phyloP scores from a whole-genome alignment of 306 rosid species.

The Cucurbita ficifolia region DNA sequence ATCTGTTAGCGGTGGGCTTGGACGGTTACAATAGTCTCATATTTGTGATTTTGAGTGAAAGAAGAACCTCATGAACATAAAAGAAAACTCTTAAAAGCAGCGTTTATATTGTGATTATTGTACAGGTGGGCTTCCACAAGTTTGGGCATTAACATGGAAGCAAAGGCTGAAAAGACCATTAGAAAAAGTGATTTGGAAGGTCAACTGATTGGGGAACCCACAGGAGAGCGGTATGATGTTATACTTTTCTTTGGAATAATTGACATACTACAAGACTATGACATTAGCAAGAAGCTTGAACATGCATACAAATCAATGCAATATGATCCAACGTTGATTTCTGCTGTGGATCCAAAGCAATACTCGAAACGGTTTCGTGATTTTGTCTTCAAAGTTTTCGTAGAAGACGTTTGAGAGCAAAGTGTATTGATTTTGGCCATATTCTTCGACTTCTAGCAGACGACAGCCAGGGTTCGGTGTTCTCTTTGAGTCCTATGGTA shows the following conservation, averaged over 20 bases:
- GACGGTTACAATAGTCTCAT: background rate
- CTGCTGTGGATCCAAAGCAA: constrained; percentile 94
- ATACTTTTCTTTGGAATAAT: constrained; percentile 69
- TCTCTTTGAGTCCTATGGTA: background rate
- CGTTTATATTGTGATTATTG: background rate
- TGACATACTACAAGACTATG: constrained; percentile 92
- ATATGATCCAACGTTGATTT: constrained; percentile 72
- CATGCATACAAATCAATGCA: constrained; percentile 94
- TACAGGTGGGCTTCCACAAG: constrained; percentile 46
- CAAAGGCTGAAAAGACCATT: constrained; percentile 46
- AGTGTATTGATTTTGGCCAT: background rate
- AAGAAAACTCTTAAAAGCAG: background rate
- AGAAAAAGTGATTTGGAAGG: constrained; percentile 38
- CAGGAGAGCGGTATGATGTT: constrained; percentile 60
- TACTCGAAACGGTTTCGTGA: constrained; percentile 89
- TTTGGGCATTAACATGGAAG: constrained; percentile 77
- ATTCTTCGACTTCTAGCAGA: background rate
- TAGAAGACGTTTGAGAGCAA: constrained; percentile 48
- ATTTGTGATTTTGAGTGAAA: background rate
- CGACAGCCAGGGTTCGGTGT: background rate
- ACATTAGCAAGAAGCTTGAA: constrained; percentile 88
- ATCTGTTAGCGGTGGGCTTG: too few species aligned
- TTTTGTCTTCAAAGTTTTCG: constrained; percentile 74
- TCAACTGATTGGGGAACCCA: constrained; percentile 73
- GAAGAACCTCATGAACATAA: background rate